A percentile compares a stretch with the other conserved stretches of the same genome.
Conservation (phyloP, 1,139 yeast genomes). For the Candida sp. region DNA sequence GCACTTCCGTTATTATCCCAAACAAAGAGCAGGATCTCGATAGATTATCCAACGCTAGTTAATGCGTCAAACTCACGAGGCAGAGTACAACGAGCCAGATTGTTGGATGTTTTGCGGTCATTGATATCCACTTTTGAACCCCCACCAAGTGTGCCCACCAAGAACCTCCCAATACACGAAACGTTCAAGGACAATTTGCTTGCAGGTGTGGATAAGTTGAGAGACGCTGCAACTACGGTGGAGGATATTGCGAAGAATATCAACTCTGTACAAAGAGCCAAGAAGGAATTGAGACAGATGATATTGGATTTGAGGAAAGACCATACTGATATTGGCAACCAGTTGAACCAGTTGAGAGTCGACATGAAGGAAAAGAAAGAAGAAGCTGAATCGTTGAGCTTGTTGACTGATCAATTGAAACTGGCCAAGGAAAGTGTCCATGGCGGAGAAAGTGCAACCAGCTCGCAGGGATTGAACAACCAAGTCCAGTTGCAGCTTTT, state of each 20-base stretch:
- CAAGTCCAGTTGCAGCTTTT: conserved; percentile 16
- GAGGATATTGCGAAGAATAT: conserved; percentile 44
- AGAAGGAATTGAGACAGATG: conserved; percentile 42
- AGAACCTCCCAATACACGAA: conserved; percentile 26
- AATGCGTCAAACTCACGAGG: conserved; percentile 2
- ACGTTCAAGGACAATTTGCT: conserved; percentile 36
- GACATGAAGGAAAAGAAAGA: conserved; percentile 28
- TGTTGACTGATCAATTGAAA: conserved; percentile 17
- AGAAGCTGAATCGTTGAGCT: conserved; percentile 24
- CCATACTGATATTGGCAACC: conserved; percentile 42
- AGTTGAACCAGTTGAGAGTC: conserved; percentile 40
- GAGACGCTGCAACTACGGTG: conserved; percentile 45
- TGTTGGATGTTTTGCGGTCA: conserved; percentile 40
- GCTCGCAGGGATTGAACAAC: conserved; percentile 9
- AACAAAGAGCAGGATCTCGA: conserved; percentile 1
- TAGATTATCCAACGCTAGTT: conserved; percentile 9
- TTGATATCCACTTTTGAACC: conserved; percentile 34
- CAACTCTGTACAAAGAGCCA: conserved; percentile 37
- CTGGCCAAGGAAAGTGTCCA: conserved; percentile 1
- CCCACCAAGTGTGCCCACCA: conserved; percentile 14
- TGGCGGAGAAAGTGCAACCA: neutral
- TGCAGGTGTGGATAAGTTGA: conserved; percentile 32
- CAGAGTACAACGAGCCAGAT: conserved; percentile 5
- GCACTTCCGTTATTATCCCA: conserved; percentile 1
- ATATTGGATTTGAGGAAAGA: conserved; percentile 42